Base-by-base conservation (phyloP, 352 stramenopile species). In the Phytophthora citricola region DNA sequence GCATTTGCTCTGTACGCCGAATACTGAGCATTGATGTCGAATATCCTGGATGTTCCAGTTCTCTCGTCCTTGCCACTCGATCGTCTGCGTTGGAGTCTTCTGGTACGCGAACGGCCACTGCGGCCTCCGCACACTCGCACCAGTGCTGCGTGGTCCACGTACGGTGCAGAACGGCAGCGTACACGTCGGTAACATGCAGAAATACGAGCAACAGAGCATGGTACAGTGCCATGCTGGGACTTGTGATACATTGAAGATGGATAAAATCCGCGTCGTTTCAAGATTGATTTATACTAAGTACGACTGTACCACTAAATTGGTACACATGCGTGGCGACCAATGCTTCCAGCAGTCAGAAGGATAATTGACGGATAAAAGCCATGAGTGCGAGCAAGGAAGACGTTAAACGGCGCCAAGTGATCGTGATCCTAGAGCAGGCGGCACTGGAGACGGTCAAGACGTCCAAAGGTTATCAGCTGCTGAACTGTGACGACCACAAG, bases 401-500 rank as follows among this genome's bases (percentile, higher is more conserved):
- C 60, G 78, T 88, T 56, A 90, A 94, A 66, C 79, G 87, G 58
- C 87, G 87, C 14, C 88, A 98, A 66, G 87, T 99, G 63, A 98
- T 99, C 59, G 85, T 99, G 39, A 91, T 99, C 56, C 84, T 99
- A 47, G 97, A 99, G 79, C 92, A 99, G 76, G 98, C 98, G 38
- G 94, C 90, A 48, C 86, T 99, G 36, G 98, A 99, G 89, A 99
- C 97, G 27, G 97, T 99, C 32, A 99, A 99, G 87, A 99, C 98
- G 40, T 97, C 95, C 53, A 98, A 98, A 66, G 93, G 98, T 48
- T 99, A 99, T 74, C 96, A 99, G 82, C 85, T 99, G 59, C 91
- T 99, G 38, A 99, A 99, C 86, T 99, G 97, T 71, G 98, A 99
- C 77, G 98, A 99, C 85, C 98, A 99, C 78, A 95, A 97, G 59